Conservation (phyloP, 495 filamentous ascomycete species). For the Xylaria telfairii region DNA sequence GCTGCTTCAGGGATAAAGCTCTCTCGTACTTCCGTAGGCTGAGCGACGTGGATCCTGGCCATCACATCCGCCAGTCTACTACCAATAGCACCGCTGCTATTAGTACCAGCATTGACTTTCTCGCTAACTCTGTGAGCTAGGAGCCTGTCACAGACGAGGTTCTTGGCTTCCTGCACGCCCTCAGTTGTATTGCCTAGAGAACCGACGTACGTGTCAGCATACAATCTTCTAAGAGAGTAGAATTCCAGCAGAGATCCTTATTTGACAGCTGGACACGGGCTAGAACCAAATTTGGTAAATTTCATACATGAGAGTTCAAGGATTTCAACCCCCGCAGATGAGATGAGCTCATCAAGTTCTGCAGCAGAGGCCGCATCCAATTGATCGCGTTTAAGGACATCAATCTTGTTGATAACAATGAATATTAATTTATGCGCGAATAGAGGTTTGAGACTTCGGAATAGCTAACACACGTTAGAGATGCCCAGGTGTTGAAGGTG, state of each 20-base stretch:
- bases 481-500: slow-evolving; percentile 22
- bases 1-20: slow-evolving; percentile 88
- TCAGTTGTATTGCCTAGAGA: slow-evolving; percentile 76
- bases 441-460: slow-evolving; percentile 92
- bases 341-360: slow-evolving; percentile 78
- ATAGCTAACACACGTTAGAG: slow-evolving; percentile 59
- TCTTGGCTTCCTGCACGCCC: slow-evolving; percentile 92
- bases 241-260: not conserved
- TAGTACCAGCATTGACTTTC: slow-evolving; percentile 90
- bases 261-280: not conserved
- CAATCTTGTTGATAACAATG: slow-evolving; percentile 97
- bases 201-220: not conserved
- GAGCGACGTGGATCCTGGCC: slow-evolving; percentile 91
- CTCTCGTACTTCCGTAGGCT: slow-evolving; percentile 80
- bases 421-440: slow-evolving; percentile 98
- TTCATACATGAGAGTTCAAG: slow-evolving; percentile 78
- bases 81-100: slow-evolving; percentile 71
- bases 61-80: slow-evolving; percentile 87
- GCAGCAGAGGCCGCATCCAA: slow-evolving; percentile 80
- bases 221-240: not conserved
- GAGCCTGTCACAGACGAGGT: slow-evolving; percentile 89
- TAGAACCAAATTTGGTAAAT: slow-evolving; percentile 13
- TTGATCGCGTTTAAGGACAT: slow-evolving; percentile 86
- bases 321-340: slow-evolving; percentile 86
- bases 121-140: slow-evolving; percentile 91